phyloP scores from a whole-genome alignment of 345 rosid species.

The Lepidium didymum region DNA sequence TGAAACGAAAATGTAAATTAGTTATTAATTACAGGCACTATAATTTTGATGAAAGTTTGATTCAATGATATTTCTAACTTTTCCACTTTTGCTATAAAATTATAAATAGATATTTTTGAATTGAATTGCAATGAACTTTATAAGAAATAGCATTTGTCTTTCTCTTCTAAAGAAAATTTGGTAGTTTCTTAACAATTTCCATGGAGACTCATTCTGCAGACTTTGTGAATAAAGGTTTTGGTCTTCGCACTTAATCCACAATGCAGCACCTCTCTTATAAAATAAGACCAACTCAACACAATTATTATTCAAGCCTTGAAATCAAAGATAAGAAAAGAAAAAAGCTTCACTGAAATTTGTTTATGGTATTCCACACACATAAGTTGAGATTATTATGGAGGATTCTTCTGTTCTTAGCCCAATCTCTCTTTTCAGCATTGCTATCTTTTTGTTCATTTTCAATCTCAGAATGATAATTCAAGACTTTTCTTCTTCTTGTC shows the following conservation, averaged over 20 bases:
- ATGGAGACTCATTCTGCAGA: constrained; percentile 3
- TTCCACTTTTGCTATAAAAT: not conserved
- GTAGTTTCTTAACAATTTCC: constrained; percentile 28
- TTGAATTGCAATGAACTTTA: not conserved
- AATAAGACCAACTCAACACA: constrained; percentile 4
- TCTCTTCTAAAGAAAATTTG: not conserved
- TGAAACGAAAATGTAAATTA: not conserved
- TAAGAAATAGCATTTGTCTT: not conserved
- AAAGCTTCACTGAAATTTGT: not conserved
- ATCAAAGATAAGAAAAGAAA: not conserved
- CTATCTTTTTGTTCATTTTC: constrained; percentile 14
- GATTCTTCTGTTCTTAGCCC: constrained; percentile 27
- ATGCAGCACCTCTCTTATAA: constrained; percentile 7
- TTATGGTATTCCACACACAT: constrained; percentile 22
- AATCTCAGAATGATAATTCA: constrained; percentile 22
- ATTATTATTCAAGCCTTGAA: not conserved
- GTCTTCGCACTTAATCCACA: constrained; percentile 10
- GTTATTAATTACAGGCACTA: not conserved
- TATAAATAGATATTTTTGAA: not conserved
- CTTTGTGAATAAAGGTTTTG: constrained; percentile 13
- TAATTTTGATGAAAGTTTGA: not conserved
- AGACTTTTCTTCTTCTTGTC: constrained; percentile 23
- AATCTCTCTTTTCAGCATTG: constrained; percentile 23
- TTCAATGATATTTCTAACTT: not conserved
- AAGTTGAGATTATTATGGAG: constrained; percentile 23